Evolutionary conservation across 148 eudicot genomes (phyloP).

Genomic region (Silene conica): DNA sequence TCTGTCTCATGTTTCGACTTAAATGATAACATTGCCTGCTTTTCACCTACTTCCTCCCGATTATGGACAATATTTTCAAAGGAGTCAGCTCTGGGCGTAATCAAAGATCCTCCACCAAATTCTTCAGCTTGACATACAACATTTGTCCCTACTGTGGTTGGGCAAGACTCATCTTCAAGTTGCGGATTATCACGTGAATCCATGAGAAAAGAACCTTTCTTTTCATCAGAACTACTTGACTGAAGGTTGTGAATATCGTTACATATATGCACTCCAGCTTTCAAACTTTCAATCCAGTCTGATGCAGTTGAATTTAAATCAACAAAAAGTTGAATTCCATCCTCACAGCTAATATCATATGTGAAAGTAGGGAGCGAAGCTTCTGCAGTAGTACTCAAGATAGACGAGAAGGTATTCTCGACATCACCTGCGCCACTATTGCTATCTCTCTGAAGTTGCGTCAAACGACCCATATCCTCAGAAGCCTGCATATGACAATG

Average conservation of each 20-base stretch:
- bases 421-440: slow-evolving; percentile 23
- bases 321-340: slow-evolving; percentile 48
- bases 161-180: slow-evolving; percentile 24
- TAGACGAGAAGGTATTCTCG: slow-evolving; percentile 32
- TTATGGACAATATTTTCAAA: slow-evolving; percentile 1
- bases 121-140: slow-evolving; percentile 18
- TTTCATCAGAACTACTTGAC: slow-evolving; percentile 30
- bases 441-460: slow-evolving; percentile 26
- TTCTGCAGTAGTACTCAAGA: slow-evolving; percentile 23
- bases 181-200: slow-evolving; percentile 21
- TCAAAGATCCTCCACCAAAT: slow-evolving; percentile 20
- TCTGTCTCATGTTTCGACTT: slow-evolving; percentile 23
- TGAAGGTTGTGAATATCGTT: slow-evolving; percentile 18
- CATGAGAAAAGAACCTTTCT: slow-evolving; percentile 18
- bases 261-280: slow-evolving; percentile 28
- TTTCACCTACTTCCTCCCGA: slow-evolving; percentile 18
- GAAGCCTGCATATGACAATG: slow-evolving; percentile 29
- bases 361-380: slow-evolving; percentile 31
- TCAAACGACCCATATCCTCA: slow-evolving; percentile 20
- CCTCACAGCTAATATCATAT: slow-evolving; percentile 37
- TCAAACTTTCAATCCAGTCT: slow-evolving; percentile 40
- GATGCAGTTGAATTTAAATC: slow-evolving; percentile 47
- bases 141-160: slow-evolving; percentile 21
- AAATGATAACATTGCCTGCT: slow-evolving; percentile 14
- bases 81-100: slow-evolving; percentile 7